These are phyloP conservation scores for Pseudogymnoascus sp. DNA, from an alignment of 2,329 filamentous ascomycete species.

Conservation along the genomic window DNA sequence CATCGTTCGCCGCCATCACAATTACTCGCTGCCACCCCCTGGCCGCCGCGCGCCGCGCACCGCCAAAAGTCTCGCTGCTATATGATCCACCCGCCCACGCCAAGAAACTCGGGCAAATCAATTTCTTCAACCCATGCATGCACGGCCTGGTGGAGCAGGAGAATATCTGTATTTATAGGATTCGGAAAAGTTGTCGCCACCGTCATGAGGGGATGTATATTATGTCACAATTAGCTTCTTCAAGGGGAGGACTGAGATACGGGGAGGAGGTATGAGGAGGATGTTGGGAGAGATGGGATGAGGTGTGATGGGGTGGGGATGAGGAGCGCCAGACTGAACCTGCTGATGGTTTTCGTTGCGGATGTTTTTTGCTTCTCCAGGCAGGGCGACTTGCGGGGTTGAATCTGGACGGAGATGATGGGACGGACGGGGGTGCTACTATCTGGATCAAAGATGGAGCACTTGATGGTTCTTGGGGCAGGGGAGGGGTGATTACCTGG, in stretches of 20 bases:
- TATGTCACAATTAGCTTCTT: constrained; percentile 4
- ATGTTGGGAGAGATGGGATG: background rate
- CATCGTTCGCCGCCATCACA: background rate
- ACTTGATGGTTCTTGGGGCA: background rate
- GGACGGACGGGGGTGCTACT: background rate
- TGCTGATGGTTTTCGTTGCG: background rate
- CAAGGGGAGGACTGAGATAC: background rate
- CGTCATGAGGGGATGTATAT: background rate
- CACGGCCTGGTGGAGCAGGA: background rate
- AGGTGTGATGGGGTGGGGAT: background rate
- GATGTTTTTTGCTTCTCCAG: background rate
- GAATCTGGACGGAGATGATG: background rate
- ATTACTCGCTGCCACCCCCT: background rate
- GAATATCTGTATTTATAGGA: constrained; percentile 5
- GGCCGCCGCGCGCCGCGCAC: background rate
- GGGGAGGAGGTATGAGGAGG: background rate
- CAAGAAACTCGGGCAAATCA: background rate
- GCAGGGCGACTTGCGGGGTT: background rate
- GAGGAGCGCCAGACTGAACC: background rate
- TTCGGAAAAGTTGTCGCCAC: background rate
- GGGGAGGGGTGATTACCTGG: background rate
- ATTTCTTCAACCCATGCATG: background rate
- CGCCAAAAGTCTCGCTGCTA: background rate
- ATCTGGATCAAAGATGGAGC: background rate
- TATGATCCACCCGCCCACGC: background rate